These are phyloP conservation scores for Ambrosia hybrid DNA, from an alignment of 140 eudicot genomes.

Conservation along the genomic window DNA sequence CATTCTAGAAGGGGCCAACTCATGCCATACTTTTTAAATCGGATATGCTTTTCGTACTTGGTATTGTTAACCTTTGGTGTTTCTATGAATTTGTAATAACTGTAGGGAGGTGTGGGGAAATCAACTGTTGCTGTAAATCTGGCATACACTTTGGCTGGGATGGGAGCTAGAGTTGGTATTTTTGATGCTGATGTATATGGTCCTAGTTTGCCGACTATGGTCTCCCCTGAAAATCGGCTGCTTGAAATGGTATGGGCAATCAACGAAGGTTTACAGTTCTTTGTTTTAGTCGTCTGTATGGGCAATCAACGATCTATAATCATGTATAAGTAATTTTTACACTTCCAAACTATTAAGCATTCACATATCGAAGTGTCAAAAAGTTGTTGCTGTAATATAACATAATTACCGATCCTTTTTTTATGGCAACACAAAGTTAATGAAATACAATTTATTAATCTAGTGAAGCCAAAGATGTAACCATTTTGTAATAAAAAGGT, in stretches of 20 bases:
- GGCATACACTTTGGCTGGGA: constrained; percentile 97
- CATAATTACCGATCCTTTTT: background rate
- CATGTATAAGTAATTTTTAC: background rate
- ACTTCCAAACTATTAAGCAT: background rate
- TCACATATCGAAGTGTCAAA: background rate
- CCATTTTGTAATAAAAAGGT: background rate
- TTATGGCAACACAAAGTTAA: background rate
- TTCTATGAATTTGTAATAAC: constrained; percentile 30
- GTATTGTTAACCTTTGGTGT: constrained; percentile 8
- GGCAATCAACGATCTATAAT: background rate
- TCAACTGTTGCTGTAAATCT: constrained; percentile 99
- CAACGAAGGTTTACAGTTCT: constrained; percentile 6
- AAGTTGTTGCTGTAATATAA: background rate
- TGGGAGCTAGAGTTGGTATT: constrained; percentile 99
- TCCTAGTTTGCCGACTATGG: constrained; percentile 99
- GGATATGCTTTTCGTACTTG: background rate
- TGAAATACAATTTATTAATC: constrained; percentile 23
- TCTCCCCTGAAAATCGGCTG: constrained; percentile 85
- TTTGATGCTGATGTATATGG: constrained; percentile 99
- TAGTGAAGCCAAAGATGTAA: constrained; percentile 39
- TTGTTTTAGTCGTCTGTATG: constrained; percentile 3
- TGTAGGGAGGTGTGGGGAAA: constrained; percentile 98
- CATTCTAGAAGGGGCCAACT: constrained; percentile 4
- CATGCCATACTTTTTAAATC: background rate
- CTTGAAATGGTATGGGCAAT: constrained; percentile 70